Evolutionary conservation across 2,329 filamentous ascomycete genomes (phyloP).

Genomic region (Acephala macrosclerotiorum): DNA sequence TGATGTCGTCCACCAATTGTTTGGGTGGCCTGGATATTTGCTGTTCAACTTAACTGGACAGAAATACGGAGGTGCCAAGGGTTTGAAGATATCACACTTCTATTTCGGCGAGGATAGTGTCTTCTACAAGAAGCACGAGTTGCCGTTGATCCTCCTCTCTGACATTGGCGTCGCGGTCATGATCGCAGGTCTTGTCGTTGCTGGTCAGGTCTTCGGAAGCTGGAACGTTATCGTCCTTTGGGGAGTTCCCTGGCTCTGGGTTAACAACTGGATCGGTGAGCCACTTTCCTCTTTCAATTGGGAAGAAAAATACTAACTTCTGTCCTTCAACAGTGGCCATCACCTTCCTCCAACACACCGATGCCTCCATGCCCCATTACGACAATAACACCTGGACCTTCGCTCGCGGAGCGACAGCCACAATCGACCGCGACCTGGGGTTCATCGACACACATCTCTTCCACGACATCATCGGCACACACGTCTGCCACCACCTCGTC

Average conservation of each 20-base stretch:
- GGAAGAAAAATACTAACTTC: constrained; percentile 19
- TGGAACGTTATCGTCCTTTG: constrained; percentile 66
- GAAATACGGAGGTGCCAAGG: constrained; percentile 41
- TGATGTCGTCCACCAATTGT: constrained; percentile 67
- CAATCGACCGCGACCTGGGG: constrained; percentile 70
- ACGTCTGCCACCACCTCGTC: constrained; percentile 70
- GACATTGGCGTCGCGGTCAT: constrained; percentile 66
- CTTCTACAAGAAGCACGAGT: constrained; percentile 66
- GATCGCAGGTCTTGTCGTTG: constrained; percentile 57
- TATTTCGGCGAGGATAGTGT: constrained; percentile 69
- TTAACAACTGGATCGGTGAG: constrained; percentile 72
- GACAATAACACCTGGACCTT: constrained; percentile 66
- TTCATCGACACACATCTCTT: constrained; percentile 71
- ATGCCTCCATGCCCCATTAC: constrained; percentile 63
- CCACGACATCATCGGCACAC: constrained; percentile 70
- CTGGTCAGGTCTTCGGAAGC: constrained; percentile 59
- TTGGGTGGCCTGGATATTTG: constrained; percentile 71
- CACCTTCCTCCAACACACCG: constrained; percentile 78
- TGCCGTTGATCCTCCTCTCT: constrained; percentile 61
- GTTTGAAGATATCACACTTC: constrained; percentile 45
- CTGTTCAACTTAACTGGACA: constrained; percentile 58
- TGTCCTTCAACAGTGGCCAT: constrained; percentile 64
- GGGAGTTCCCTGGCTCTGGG: constrained; percentile 68
- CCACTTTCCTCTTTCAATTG: constrained; percentile 27
- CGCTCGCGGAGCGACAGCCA: constrained; percentile 66